Percentiles rank a stretch among this genome's conserved stretches.
phyloP scores from a whole-genome alignment of 345 rosid genomes.

The Mangifera indica region DNA sequence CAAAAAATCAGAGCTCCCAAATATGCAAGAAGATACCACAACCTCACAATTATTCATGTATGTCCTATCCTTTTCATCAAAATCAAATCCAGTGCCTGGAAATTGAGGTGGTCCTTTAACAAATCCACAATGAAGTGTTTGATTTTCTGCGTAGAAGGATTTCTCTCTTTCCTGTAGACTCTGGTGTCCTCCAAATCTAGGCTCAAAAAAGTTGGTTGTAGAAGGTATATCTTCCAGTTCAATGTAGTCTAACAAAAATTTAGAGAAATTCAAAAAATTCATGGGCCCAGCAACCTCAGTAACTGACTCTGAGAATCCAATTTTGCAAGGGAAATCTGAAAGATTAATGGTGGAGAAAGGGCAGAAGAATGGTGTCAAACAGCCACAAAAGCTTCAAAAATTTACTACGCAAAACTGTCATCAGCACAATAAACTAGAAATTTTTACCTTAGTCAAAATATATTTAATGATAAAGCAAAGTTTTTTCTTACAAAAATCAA shows the following conservation, averaged over 20 bases:
- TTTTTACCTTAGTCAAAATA: background rate
- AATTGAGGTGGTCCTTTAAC: conserved; percentile 51
- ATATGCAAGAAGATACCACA: conserved; percentile 91
- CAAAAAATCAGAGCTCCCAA: conserved; percentile 89
- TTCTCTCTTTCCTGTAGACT: conserved; percentile 71
- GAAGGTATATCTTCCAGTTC: conserved; percentile 39
- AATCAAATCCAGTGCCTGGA: conserved; percentile 58
- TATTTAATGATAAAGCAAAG: background rate
- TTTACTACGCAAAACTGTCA: conserved; percentile 5
- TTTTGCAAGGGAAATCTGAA: conserved; percentile 75
- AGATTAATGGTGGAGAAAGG: conserved; percentile 2
- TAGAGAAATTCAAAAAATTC: conserved; percentile 45
- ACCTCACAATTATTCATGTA: conserved; percentile 72
- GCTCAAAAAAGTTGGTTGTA: conserved; percentile 28
- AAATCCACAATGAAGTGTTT: conserved; percentile 87
- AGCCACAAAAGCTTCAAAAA: conserved; percentile 11
- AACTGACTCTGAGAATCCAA: conserved; percentile 50
- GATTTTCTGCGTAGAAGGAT: conserved; percentile 59
- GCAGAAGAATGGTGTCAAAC: conserved; percentile 12
- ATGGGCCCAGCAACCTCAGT: conserved; percentile 51
- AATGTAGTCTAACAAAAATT: conserved; percentile 57
- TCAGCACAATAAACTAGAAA: background rate
- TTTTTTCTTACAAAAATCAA: background rate
- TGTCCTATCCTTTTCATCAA: conserved; percentile 59
- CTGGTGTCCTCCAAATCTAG: conserved; percentile 87